Conservation (phyloP, 495 filamentous ascomycete species). For the Neurospora sp. region DNA sequence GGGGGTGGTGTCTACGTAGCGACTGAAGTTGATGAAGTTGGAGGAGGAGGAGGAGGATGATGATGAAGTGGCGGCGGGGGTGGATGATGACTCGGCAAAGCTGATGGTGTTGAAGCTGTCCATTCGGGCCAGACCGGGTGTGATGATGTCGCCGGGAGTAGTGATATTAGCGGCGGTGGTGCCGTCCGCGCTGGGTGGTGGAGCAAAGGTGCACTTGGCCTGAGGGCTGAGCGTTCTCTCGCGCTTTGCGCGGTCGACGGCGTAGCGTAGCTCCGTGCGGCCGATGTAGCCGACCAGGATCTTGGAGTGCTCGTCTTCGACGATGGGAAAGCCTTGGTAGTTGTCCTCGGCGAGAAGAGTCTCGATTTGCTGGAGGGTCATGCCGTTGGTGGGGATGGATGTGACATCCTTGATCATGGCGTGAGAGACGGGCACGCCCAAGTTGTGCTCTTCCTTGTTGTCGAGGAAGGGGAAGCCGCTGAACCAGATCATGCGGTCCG, state of each 20-base stretch:
- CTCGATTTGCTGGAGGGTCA: constrained; percentile 64
- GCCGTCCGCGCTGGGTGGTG: constrained; percentile 32
- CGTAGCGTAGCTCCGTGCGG: constrained; percentile 85
- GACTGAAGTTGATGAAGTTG: constrained; percentile 69
- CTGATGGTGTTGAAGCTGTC: background rate
- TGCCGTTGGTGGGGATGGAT: constrained; percentile 62
- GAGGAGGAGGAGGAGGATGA: constrained; percentile 42
- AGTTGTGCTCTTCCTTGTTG: constrained; percentile 96
- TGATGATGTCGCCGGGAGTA: constrained; percentile 37
- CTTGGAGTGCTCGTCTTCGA: constrained; percentile 62
- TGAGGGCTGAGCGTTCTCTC: constrained; percentile 59
- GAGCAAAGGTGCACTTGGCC: constrained; percentile 64
- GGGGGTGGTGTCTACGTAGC: constrained; percentile 84
- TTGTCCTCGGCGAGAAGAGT: constrained; percentile 66
- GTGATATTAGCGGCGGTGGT: constrained; percentile 26
- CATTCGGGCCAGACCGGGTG: constrained; percentile 30
- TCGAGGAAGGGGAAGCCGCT: constrained; percentile 96
- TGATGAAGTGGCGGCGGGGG: constrained; percentile 32
- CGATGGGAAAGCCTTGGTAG: constrained; percentile 91
- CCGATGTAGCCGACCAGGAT: constrained; percentile 88
- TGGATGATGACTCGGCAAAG: constrained; percentile 8
- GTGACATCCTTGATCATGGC: constrained; percentile 79
- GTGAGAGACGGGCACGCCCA: constrained; percentile 87
- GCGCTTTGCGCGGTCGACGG: constrained; percentile 73
- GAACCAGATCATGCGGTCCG: constrained; percentile 99